Conservation (phyloP, 2,329 filamentous ascomycete species). For the Fusarium veterinarium region DNA sequence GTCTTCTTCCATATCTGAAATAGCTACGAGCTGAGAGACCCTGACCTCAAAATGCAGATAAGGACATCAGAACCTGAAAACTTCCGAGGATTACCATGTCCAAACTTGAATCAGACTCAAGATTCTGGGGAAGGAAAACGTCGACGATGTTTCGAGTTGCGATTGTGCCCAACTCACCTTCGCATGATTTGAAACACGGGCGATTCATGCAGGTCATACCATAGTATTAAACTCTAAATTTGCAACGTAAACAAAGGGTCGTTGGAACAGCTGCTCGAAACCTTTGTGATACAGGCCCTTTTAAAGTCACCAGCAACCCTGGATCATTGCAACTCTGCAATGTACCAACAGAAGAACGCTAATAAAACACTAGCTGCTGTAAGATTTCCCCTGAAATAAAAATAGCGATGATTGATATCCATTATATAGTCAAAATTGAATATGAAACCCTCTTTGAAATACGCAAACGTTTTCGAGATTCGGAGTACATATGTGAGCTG, state of each 20-base stretch:
- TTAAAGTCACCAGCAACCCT: not conserved
- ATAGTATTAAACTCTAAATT: conserved; percentile 7
- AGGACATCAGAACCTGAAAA: not conserved
- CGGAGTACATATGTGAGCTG: not conserved
- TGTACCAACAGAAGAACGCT: not conserved
- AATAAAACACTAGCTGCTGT: not conserved
- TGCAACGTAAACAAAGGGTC: not conserved
- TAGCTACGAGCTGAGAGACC: not conserved
- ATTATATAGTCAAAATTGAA: not conserved
- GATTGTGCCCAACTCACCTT: not conserved
- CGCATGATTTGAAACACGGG: conserved; percentile 6
- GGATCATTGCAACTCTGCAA: not conserved
- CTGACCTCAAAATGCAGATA: not conserved
- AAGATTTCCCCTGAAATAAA: not conserved
- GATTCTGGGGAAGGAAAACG: not conserved
- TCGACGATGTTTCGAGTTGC: not conserved
- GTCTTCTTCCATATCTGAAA: not conserved
- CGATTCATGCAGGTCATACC: conserved; percentile 21
- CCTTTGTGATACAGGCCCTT: conserved; percentile 10
- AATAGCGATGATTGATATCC: not conserved
- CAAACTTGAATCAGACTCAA: not conserved
- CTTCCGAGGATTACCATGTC: not conserved
- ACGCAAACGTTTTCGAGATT: not conserved
- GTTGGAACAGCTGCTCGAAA: conserved; percentile 1
- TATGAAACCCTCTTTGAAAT: not conserved